Percentiles rank a stretch among this genome's conserved stretches.
phyloP scores from a whole-genome alignment of 805 yeast species.

The Tetrapisispora taiwanensis region DNA sequence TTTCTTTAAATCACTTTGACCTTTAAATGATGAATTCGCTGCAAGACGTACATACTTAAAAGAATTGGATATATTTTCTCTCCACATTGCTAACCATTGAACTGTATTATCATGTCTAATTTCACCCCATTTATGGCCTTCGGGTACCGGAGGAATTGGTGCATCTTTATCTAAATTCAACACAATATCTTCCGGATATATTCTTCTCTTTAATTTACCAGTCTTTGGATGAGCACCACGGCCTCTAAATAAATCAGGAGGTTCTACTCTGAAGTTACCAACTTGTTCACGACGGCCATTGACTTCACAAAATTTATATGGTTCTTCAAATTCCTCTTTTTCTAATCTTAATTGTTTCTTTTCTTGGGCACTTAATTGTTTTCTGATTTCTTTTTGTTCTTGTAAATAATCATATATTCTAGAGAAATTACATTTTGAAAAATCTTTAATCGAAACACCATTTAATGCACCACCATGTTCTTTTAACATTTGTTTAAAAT shows the following conservation, averaged over 20 bases:
- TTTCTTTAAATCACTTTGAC: conserved; percentile 81
- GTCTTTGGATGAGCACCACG: conserved; percentile 97
- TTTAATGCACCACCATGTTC: conserved; percentile 56
- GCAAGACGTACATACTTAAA: conserved; percentile 87
- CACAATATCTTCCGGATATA: conserved; percentile 80
- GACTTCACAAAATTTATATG: conserved; percentile 65
- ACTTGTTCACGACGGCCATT: conserved; percentile 88
- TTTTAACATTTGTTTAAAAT: conserved; percentile 57
- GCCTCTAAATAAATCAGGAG: conserved; percentile 92
- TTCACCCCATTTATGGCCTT: conserved; percentile 86
- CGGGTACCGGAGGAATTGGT: conserved; percentile 71
- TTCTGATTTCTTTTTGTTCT: conserved; percentile 58
- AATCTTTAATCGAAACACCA: conserved; percentile 40
- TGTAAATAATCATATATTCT: conserved; percentile 68
- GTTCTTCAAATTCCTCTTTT: conserved; percentile 67
- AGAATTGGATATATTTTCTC: conserved; percentile 77
- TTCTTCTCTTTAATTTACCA: conserved; percentile 81
- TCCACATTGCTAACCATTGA: conserved; percentile 96
- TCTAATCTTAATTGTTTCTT: conserved; percentile 65
- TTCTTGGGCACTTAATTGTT: conserved; percentile 56
- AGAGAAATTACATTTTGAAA: conserved; percentile 66
- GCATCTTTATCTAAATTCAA: conserved; percentile 69
- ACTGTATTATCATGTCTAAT: conserved; percentile 81
- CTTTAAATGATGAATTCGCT: conserved; percentile 82
- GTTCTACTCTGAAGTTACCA: conserved; percentile 90